Base-by-base conservation (phyloP, 2,329 filamentous ascomycete species). In the Ceratocystis albifundus region DNA sequence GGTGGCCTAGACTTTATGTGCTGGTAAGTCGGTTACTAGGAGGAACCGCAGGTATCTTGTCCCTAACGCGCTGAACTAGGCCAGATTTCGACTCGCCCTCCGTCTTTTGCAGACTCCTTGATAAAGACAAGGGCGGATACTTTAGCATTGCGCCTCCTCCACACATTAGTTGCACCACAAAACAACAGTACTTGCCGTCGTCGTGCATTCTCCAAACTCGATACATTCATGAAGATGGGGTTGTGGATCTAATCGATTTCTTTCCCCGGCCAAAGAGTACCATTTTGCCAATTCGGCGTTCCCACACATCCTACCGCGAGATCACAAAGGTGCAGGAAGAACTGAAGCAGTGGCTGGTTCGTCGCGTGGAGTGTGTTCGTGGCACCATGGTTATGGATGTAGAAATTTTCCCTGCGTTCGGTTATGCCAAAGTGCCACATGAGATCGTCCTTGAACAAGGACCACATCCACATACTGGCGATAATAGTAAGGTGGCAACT, bases 1-100 rank as follows among this genome's bases (percentile, higher is more conserved):
- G 88, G 88, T 28, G 87, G 86, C 69, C 75, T 91, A 67, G 88
- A 90, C 72, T 89, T 85, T 71, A 88, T 90, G 86, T 90, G 87
- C 74, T 91, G 87, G 84, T 85, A 72, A 74, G 79, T 36, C 55
- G 25, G 50, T 15, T 57, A 22, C 48, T 69, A 62, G 45, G 66
- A 20, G 4, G 20, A 30, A n/a, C 4, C 20, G 12, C 3, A 12
- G 8, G n/a, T 45, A 10, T 12, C 17, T 30, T 36, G 30, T 45
- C 28, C 28, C 28, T 46, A 46, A 50, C n/a, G 28, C 17, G 6
- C 45, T 53, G 41, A 25, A 64, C 4, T 48, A 87, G 84, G 88
- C 88, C 88, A 2, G 84, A 89, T 70, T 91, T 91, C 72, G 88
- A 91, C 74, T 90, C 88, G 4, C 88, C 88, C 0, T 86, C 86